Evolutionary conservation across 2,329 filamentous ascomycete species (phyloP), one percentile per base, ranked within the genome.

Genomic region (Exophiala aquamarina): DNA sequence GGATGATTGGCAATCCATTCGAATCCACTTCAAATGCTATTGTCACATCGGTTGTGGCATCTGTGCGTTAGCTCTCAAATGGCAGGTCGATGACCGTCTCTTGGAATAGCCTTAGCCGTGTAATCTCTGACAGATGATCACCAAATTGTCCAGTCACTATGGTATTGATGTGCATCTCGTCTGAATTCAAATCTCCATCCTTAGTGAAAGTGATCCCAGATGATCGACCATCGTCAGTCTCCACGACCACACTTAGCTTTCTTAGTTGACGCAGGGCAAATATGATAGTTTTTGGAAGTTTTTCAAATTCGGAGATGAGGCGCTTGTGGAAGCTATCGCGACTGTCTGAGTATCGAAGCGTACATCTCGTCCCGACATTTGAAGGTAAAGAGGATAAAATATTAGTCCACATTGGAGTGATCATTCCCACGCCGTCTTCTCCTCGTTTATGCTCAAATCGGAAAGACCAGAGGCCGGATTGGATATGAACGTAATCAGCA

Each of bases 401-500:
- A 28, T 47, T 40, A 32, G 35, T 44, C 47, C 47, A 54, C 6
- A 50, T 40, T 35, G 51, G 51, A n/a, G 35, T 41, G 32, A 54
- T 41, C 51, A 55, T 55, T 34, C 52, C 52, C 5, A 55, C 43
- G 15, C 48, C 44, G 19, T 50, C 48, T 15, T 45, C 42, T 14
- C 42, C 33, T 32, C 20, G 17, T 18, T 42, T 44, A 18, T 54
- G 54, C 14, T 50, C 32, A 44, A 60, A 56, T 15, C 49, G 47
- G 49, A 60, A 59, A 20, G 55, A 54, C 34, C 50, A 60, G 17
- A 34, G 15, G 3, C 50, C 47, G 7, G 49, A 52, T 41, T 50
- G 36, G 40, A 55, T 50, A 29, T 50, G 46, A 14, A 53, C 52
- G 23, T 29, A 41, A 33, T 50, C 42, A 13, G 65, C 65, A 17